Evolutionary conservation across 257 asterid species (phyloP).

Genomic region (Solanum lycopersicoides): DNA sequence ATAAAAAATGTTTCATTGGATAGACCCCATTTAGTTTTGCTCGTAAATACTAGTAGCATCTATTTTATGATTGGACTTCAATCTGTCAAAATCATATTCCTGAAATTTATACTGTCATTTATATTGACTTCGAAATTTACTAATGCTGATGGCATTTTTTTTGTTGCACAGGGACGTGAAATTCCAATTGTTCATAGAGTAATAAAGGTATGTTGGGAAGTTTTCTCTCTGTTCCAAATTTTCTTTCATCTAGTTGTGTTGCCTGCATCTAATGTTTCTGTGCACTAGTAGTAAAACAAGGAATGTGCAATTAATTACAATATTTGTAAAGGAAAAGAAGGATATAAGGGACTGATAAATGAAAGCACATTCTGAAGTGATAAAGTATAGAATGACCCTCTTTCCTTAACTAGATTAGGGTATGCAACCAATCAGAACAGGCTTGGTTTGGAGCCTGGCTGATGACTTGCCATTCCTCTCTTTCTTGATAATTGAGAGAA

Average conservation of each 20-base stretch:
- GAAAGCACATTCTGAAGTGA: background rate
- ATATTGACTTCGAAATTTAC: background rate
- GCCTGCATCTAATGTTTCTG: background rate
- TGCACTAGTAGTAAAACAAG: background rate
- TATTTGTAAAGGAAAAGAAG: background rate
- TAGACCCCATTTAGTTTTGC: background rate
- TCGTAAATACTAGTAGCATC: background rate
- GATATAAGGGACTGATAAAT: background rate
- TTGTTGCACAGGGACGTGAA: conserved; percentile 78
- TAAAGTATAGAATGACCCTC: background rate
- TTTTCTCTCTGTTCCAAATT: background rate
- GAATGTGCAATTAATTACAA: background rate
- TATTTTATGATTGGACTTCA: background rate
- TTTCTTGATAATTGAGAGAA: background rate
- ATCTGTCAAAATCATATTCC: background rate
- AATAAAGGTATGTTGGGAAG: conserved; percentile 52
- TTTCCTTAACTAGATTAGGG: background rate
- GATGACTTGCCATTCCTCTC: background rate
- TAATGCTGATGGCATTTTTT: background rate
- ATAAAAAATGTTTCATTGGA: background rate
- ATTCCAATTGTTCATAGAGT: conserved; percentile 99
- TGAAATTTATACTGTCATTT: background rate
- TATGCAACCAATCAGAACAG: background rate
- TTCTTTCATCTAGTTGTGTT: background rate
- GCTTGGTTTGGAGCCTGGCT: background rate